phyloP scores from a whole-genome alignment of 148 eudicot species.

The Chenopodium quinoa region DNA sequence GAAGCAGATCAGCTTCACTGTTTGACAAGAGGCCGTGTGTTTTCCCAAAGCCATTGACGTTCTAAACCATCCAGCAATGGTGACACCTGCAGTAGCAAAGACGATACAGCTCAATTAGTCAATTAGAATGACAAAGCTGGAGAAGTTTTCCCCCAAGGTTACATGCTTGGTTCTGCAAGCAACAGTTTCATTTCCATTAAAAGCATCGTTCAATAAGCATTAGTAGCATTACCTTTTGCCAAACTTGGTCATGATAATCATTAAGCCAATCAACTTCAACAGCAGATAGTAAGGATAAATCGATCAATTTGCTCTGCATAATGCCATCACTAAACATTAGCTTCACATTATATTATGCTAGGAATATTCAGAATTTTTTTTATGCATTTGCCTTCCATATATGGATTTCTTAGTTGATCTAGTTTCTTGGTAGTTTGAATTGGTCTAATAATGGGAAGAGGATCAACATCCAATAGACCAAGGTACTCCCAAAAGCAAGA shows the following conservation, averaged over 20 bases:
- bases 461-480: background rate
- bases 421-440: background rate
- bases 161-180: background rate
- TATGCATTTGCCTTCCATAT: background rate
- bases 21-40: slow-evolving; percentile 63
- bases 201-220: background rate
- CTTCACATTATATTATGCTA: background rate
- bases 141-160: background rate
- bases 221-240: slow-evolving; percentile 69
- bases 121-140: background rate
- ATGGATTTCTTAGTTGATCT: background rate
- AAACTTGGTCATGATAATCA: slow-evolving; percentile 82
- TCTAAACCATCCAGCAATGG: slow-evolving; percentile 71
- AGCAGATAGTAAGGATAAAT: slow-evolving; percentile 59
- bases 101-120: background rate
- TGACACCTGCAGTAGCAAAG: slow-evolving; percentile 54
- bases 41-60: slow-evolving; percentile 83
- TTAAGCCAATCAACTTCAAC: slow-evolving; percentile 83
- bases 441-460: background rate
- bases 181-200: background rate
- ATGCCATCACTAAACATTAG: slow-evolving; percentile 12
- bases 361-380: background rate
- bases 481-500: background rate
- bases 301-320: slow-evolving; percentile 73
- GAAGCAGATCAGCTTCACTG: slow-evolving; percentile 12